Conservation (phyloP, 2,329 filamentous ascomycete species). For the Diplocarpon rosae region DNA sequence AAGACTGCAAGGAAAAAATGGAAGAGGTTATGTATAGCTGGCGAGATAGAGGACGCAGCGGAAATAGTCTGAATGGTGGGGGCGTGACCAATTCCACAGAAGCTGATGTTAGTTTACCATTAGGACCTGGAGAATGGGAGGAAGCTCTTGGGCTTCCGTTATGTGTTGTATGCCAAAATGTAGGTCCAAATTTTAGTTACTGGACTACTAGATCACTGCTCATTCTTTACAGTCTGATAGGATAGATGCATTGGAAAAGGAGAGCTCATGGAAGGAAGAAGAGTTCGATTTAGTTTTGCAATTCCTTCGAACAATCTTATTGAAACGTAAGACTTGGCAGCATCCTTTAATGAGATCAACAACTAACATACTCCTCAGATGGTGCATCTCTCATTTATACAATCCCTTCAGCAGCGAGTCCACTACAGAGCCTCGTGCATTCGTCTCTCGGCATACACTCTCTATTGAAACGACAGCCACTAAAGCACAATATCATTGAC, state of each 20-base stretch:
- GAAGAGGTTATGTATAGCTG: slow-evolving; percentile 75
- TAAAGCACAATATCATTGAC: slow-evolving; percentile 87
- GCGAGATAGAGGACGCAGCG: slow-evolving; percentile 63
- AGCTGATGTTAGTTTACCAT: slow-evolving; percentile 59
- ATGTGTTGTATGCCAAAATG: slow-evolving; percentile 93
- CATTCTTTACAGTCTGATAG: slow-evolving; percentile 16
- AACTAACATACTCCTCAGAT: slow-evolving; percentile 37
- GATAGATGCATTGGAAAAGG: slow-evolving; percentile 76
- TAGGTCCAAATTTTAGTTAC: slow-evolving; percentile 32
- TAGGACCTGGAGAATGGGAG: slow-evolving; percentile 88
- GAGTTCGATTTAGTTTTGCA: slow-evolving; percentile 95
- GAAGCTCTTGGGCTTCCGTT: slow-evolving; percentile 78
- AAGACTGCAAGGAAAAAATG: slow-evolving; percentile 70
- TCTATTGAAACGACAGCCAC: slow-evolving; percentile 62
- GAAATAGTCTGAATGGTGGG: slow-evolving; percentile 52
- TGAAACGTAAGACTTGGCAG: slow-evolving; percentile 57
- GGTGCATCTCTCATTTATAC: slow-evolving; percentile 80
- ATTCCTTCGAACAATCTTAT: slow-evolving; percentile 75
- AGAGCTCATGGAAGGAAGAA: slow-evolving; percentile 87
- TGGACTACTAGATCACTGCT: slow-evolving; percentile 12
- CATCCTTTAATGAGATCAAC: slow-evolving; percentile 1
- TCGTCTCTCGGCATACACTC: slow-evolving; percentile 80
- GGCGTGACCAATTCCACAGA: slow-evolving; percentile 46
- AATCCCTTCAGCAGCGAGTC: slow-evolving; percentile 63
- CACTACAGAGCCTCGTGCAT: slow-evolving; percentile 70